phyloP scores from a whole-genome alignment of 441 rosid species.

The Syzygium malaccense region DNA sequence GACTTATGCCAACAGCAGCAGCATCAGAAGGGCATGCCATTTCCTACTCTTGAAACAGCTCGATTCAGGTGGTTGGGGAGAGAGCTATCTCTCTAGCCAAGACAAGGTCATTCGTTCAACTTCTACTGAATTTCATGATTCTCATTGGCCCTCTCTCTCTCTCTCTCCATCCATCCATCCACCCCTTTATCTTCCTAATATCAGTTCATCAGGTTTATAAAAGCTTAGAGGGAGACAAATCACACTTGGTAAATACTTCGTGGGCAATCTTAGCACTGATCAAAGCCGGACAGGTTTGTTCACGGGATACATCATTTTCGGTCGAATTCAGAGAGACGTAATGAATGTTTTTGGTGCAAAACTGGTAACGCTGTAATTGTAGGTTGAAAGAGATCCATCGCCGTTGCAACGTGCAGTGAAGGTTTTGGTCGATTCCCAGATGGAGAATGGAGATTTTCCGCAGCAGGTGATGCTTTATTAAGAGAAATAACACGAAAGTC shows the following conservation, averaged over 20 bases:
- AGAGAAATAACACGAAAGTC: background rate
- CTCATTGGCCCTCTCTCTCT: background rate
- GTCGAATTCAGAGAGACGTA: background rate
- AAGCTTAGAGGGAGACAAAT: background rate
- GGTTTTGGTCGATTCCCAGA: background rate
- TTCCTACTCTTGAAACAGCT: constrained; percentile 19
- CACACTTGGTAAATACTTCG: background rate
- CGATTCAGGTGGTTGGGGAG: constrained; percentile 21
- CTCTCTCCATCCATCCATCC: background rate
- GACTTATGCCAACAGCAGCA: background rate
- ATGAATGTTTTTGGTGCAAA: background rate
- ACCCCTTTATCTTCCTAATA: background rate
- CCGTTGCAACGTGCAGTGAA: constrained; percentile 6
- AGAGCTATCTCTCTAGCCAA: constrained; percentile 21
- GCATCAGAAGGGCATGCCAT: constrained; percentile 15
- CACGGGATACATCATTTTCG: background rate
- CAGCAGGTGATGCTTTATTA: constrained; percentile 3
- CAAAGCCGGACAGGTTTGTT: background rate
- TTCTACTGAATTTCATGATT: background rate
- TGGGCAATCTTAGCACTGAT: background rate
- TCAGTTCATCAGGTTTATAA: background rate
- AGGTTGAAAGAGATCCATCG: background rate
- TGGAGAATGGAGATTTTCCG: constrained; percentile 10
- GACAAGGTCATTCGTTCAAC: constrained; percentile 1
- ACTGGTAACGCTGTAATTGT: background rate